phyloP scores from a whole-genome alignment of 2,329 filamentous ascomycete species.

The Lomentospora prolificans region DNA sequence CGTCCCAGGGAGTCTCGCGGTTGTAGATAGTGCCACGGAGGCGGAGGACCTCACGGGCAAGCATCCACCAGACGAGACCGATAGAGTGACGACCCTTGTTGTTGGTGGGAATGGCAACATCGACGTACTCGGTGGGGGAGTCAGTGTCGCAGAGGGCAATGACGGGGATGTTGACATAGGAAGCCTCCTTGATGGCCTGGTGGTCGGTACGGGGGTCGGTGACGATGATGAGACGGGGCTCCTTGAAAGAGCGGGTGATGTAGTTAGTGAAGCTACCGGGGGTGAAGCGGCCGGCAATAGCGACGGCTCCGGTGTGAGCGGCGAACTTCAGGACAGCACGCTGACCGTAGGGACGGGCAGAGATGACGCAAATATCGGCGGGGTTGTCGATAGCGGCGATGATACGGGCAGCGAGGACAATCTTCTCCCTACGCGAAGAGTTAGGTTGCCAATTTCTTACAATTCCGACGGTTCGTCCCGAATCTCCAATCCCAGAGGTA shows the following conservation, averaged over 20 bases:
- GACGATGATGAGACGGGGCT: slow-evolving; percentile 98
- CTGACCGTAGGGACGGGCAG: slow-evolving; percentile 98
- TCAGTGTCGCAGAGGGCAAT: slow-evolving; percentile 98
- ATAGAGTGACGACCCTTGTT: slow-evolving; percentile 99
- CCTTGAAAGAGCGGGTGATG: slow-evolving; percentile 99
- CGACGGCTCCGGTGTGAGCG: slow-evolving; percentile 91
- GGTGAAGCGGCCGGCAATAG: slow-evolving; percentile 99
- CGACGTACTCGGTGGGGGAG: slow-evolving; percentile 98
- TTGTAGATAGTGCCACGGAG: slow-evolving; percentile 93
- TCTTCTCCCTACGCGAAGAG: slow-evolving; percentile 75
- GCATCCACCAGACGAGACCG: slow-evolving; percentile 98
- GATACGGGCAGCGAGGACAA: slow-evolving; percentile 96
- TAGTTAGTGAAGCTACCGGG: slow-evolving; percentile 99
- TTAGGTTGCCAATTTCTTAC: slow-evolving; percentile 13
- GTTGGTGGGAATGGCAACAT: slow-evolving; percentile 99
- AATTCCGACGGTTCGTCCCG: not conserved
- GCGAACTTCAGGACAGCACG: slow-evolving; percentile 99
- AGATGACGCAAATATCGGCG: slow-evolving; percentile 98
- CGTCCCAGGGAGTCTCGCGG: slow-evolving; percentile 96
- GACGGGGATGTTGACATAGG: slow-evolving; percentile 99
- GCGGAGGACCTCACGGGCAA: slow-evolving; percentile 98
- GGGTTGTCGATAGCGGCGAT: slow-evolving; percentile 99
- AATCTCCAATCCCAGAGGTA: not conserved
- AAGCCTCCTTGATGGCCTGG: slow-evolving; percentile 99
- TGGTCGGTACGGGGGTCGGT: slow-evolving; percentile 99